Base-by-base conservation (phyloP, 331 rosid genomes). In the Quercus lobata region DNA sequence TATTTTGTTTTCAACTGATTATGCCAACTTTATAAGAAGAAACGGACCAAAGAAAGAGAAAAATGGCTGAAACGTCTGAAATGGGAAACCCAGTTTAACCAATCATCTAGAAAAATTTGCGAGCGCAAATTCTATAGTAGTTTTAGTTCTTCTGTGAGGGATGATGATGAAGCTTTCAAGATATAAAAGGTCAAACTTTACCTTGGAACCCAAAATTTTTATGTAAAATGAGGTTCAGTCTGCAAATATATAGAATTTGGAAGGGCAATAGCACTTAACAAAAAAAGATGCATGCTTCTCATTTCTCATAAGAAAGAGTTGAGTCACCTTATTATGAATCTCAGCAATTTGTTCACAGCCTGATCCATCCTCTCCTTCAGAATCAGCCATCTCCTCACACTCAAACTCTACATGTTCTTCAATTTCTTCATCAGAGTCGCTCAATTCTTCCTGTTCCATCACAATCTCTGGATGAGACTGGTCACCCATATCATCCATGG, bases 371-470 rank as follows among this genome's bases (percentile, higher is more conserved):
- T 96, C 99, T 83, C 91, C 99, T 79, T 96, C 99, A 82, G 99
- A 96, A 83, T 96, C 99, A 41, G 92, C 90, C 94, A 96, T 96
- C 89, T 93, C 98, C 83, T 96, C 99, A 11, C 97, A 90, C 92
- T 96, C 99, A 87, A 96, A 96, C 86, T 96, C 98, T 14, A 96
- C 98, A 85, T 90, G 89, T 76, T 93, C 99, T 89, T 96, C 98
- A 73, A 86, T 79, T 76, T 96, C 98, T 81, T 96, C 99, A 63
- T 92, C 98, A 8, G 98, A 91, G 83, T 96, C 97, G 35, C 97
- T 96, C 76, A 96, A 83, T 83, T 96, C 99, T 86, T 96, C 98
- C 80, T 91, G 99, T 82, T 96, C 99, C 99, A 96, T 96, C 81
- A 93, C 88, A 78, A 96, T 90, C 86, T 62, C 99, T 70, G 93